A percentile compares a stretch with the other conserved stretches of the same genome.
These are phyloP conservation scores for Nasturtium officinale DNA, from an alignment of 345 rosid genomes.

Conservation along the genomic window DNA sequence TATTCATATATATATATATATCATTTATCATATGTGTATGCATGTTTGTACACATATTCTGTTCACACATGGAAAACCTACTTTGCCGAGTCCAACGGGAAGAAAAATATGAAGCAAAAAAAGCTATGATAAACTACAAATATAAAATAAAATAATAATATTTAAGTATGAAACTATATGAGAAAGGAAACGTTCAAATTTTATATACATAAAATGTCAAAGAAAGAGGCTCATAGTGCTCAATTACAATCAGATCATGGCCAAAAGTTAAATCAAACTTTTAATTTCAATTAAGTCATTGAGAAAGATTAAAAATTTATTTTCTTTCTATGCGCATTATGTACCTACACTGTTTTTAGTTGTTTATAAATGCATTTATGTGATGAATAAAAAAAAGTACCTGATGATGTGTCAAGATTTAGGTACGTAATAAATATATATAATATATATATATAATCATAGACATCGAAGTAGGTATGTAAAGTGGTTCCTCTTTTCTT, in stretches of 20 bases:
- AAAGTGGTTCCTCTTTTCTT: slow-evolving; percentile 31
- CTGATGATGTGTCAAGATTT: slow-evolving; percentile 16
- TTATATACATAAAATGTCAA: slow-evolving; percentile 32
- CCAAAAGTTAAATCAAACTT: slow-evolving; percentile 19
- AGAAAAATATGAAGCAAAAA: neutral
- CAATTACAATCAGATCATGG: slow-evolving; percentile 27
- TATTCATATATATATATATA: too few species aligned
- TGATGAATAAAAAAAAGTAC: slow-evolving; percentile 12
- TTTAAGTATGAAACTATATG: neutral
- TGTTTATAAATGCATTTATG: neutral
- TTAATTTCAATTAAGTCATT: slow-evolving; percentile 23
- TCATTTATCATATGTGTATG: neutral
- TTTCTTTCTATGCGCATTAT: slow-evolving; percentile 1
- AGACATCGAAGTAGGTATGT: slow-evolving; percentile 24
- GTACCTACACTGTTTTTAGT: neutral
- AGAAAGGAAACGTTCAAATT: slow-evolving; percentile 21
- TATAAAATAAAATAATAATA: neutral
- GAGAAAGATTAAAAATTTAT: slow-evolving; percentile 23
- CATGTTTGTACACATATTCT: neutral
- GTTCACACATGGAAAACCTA: slow-evolving; percentile 28
- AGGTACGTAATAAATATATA: neutral
- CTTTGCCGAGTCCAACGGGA: neutral
- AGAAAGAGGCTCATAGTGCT: slow-evolving; percentile 47
- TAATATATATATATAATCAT: neutral
- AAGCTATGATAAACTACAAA: too few species aligned